Evolutionary conservation across 768 basidiomycete genomes (phyloP).

Genomic region (Suillus brevipes): DNA sequence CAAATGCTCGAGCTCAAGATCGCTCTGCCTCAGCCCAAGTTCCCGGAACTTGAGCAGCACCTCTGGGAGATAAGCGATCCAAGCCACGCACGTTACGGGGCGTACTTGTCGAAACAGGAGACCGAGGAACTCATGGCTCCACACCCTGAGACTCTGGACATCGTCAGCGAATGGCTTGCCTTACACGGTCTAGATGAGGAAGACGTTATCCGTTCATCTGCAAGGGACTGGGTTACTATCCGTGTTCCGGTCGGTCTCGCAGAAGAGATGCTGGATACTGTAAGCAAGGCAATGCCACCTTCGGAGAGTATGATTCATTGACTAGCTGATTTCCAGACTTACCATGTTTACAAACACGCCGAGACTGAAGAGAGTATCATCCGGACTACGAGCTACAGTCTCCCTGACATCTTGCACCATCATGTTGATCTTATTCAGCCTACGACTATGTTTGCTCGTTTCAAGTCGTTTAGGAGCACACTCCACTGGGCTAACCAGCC

Average conservation of each 20-base stretch:
- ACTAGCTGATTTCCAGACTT: constrained; percentile 43
- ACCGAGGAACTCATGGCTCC: constrained; percentile 65
- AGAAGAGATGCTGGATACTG: constrained; percentile 73
- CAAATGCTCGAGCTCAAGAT: constrained; percentile 57
- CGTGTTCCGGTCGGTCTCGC: constrained; percentile 57
- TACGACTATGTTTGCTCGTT: constrained; percentile 64
- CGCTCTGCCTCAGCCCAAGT: constrained; percentile 55
- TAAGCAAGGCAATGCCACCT: constrained; percentile 28
- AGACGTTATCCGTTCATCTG: constrained; percentile 55
- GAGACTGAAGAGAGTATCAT: constrained; percentile 54
- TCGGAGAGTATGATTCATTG: neutral
- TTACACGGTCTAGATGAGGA: constrained; percentile 52
- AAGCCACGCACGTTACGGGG: constrained; percentile 51
- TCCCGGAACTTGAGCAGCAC: constrained; percentile 48
- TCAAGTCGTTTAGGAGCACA: constrained; percentile 43
- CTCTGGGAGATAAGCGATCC: constrained; percentile 63
- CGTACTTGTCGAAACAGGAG: constrained; percentile 62
- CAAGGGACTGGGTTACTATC: constrained; percentile 69
- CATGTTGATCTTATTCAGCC: constrained; percentile 73
- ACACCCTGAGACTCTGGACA: constrained; percentile 47
- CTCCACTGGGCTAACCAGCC: constrained; percentile 32
- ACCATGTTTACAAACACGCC: constrained; percentile 59
- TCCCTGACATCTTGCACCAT: constrained; percentile 56
- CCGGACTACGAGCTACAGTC: constrained; percentile 68
- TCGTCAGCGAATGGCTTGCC: constrained; percentile 63